Percentiles rank a stretch among this genome's conserved stretches.
phyloP scores from a whole-genome alignment of 257 asterid species.

The Solanum bulbocastanum region DNA sequence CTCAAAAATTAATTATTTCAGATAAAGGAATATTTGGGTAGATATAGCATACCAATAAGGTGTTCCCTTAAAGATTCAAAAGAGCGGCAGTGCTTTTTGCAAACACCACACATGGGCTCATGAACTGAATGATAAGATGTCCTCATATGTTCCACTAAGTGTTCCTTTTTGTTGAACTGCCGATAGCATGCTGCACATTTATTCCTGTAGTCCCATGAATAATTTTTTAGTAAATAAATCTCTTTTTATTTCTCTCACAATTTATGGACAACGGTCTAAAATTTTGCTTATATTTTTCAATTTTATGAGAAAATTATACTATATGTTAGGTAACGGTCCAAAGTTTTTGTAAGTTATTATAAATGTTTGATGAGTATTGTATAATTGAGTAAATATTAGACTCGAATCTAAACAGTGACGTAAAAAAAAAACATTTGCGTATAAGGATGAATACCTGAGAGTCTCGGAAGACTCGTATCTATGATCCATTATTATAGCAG shows the following conservation, averaged over 20 bases:
- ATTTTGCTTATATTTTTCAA: background rate
- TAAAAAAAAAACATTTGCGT: background rate
- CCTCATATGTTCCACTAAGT: constrained; percentile 87
- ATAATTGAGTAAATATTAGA: background rate
- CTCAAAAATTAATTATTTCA: background rate
- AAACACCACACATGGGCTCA: constrained; percentile 72
- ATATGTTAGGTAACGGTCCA: background rate
- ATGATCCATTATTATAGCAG: constrained; percentile 37
- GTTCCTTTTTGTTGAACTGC: constrained; percentile 86
- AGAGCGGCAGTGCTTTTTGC: constrained; percentile 80
- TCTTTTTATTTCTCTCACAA: background rate
- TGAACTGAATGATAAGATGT: constrained; percentile 70
- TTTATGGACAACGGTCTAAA: background rate
- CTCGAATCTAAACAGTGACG: background rate
- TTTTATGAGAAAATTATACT: background rate
- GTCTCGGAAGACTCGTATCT: constrained; percentile 47
- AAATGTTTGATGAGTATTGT: background rate
- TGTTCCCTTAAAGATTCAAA: constrained; percentile 90
- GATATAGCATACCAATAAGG: constrained; percentile 49
- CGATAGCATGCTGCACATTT: constrained; percentile 90
- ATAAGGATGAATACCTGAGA: constrained; percentile 20
- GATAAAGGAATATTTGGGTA: background rate
- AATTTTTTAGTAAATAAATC: background rate
- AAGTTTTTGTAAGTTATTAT: background rate
- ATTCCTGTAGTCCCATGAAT: constrained; percentile 34